phyloP scores from a whole-genome alignment of 2,329 filamentous ascomycete species.

The Rhynchosporium agropyri region DNA sequence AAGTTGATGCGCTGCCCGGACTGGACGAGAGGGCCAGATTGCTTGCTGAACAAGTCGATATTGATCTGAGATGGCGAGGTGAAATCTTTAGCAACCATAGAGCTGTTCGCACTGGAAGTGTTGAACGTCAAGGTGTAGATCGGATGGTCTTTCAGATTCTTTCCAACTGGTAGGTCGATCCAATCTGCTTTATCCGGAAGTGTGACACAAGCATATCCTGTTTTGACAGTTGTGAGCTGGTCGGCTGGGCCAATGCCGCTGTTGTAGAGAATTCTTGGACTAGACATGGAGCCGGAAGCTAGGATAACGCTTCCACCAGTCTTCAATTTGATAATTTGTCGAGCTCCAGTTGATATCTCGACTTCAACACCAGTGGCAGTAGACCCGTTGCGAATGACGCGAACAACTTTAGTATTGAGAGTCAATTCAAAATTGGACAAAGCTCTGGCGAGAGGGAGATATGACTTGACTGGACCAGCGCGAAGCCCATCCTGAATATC shows the following conservation, averaged over 20 bases:
- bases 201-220: slow-evolving; percentile 35
- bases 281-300: slow-evolving; percentile 33
- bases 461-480: slow-evolving; percentile 69
- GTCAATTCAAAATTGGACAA: slow-evolving; percentile 67
- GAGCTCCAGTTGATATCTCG: slow-evolving; percentile 43
- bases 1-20: slow-evolving; percentile 52
- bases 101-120: slow-evolving; percentile 22
- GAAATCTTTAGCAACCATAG: slow-evolving; percentile 42
- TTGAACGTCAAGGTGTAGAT: slow-evolving; percentile 45
- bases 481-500: slow-evolving; percentile 67
- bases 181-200: slow-evolving; percentile 52
- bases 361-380: slow-evolving; percentile 65
- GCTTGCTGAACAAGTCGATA: slow-evolving; percentile 44
- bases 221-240: slow-evolving; percentile 44
- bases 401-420: slow-evolving; percentile 64
- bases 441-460: slow-evolving; percentile 62
- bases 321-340: slow-evolving; percentile 41
- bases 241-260: slow-evolving; percentile 39
- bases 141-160: slow-evolving; percentile 60
- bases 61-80: slow-evolving; percentile 48
- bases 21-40: slow-evolving; percentile 46
- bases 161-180: slow-evolving; percentile 62
- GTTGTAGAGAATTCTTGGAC: slow-evolving; percentile 39
- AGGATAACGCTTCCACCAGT: slow-evolving; percentile 35
- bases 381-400: slow-evolving; percentile 63